Conservation (phyloP, 2,329 filamentous ascomycete species). For the Plectosphaerella cucumerina region DNA sequence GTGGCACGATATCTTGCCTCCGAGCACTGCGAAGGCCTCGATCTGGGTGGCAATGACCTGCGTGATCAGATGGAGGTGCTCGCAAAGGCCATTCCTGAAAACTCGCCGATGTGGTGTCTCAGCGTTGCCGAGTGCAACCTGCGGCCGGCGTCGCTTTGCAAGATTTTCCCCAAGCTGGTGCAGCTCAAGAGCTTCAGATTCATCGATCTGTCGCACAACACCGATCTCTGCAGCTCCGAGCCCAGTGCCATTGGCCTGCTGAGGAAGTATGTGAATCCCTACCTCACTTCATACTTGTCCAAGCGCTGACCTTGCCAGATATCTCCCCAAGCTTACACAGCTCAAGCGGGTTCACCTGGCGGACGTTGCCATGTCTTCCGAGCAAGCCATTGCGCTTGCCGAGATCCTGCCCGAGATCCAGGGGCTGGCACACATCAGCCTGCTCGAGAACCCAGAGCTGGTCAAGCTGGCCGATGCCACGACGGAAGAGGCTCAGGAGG, state of each 20-base stretch:
- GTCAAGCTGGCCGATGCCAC: conserved; percentile 67
- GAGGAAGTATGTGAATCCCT: conserved; percentile 59
- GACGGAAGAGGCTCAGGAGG: conserved; percentile 79
- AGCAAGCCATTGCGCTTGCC: conserved; percentile 85
- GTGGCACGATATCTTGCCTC: conserved; percentile 72
- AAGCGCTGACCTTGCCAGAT: conserved; percentile 32
- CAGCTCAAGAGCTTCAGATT: conserved; percentile 74
- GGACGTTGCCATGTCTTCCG: conserved; percentile 77
- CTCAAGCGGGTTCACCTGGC: conserved; percentile 83
- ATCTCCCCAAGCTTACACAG: conserved; percentile 72
- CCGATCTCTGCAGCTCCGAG: conserved; percentile 67
- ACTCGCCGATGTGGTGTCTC: conserved; percentile 69
- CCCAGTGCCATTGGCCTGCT: conserved; percentile 72
- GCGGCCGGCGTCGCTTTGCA: conserved; percentile 65
- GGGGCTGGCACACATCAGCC: conserved; percentile 78
- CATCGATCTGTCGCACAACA: conserved; percentile 89
- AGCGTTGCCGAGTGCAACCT: conserved; percentile 85
- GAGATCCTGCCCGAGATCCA: conserved; percentile 85
- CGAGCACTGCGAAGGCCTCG: conserved; percentile 79
- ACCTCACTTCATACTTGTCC: background rate
- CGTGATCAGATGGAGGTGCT: conserved; percentile 50
- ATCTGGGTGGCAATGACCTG: conserved; percentile 80
- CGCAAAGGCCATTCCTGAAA: conserved; percentile 45
- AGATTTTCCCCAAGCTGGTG: conserved; percentile 69
- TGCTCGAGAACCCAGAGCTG: conserved; percentile 76